Evolutionary conservation across 371 early-diverging fungal genomes (phyloP), one percentile per base, ranked within the genome.

Genomic region (Nematocida parisii): DNA sequence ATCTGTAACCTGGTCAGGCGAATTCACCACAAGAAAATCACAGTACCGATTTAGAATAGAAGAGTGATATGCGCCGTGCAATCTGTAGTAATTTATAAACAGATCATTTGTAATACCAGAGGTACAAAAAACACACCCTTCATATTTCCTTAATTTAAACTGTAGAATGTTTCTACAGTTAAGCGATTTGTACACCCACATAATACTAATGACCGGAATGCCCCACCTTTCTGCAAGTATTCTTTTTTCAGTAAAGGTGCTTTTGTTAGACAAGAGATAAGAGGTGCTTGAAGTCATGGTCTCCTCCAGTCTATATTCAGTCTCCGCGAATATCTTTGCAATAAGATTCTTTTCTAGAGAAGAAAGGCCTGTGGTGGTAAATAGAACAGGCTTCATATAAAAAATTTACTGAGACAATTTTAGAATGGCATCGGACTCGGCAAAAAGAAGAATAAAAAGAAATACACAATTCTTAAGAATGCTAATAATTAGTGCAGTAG

Each of bases 191-290:
- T 86, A 85, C 42, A 86, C 54, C 81, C 77, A 85, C 18, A 64
- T 54, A n/a, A 86, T 62, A 42, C 70, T 68, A 5, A 88, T 60
- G 33, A 86, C 75, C 52, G 83, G 84, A 57, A 88, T 85, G 18
- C 81, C 71, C 83, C 83, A 83, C n/a, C 40, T 75, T 27, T 85
- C 57, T 4, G 88, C 88, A 72, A 85, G 80, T 9, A 86, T 61
- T 58, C 83, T 84, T 52, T 88, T 88, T 46, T 83, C 82, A 20
- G 84, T 85, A 58, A 85, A 82, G 15, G 80, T 44, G 44, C 74
- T 54, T 71, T 81, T 86, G 58, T 85, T 85, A 9, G 82, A 55
- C 18, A 85, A 64, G 18, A 88, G 60, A 75, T 84, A 85, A 9
- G 62, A 55, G 13, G 84, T 85, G 3, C 56, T 80, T 47, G 74